Evolutionary conservation across 2,329 filamentous ascomycete genomes (phyloP), one percentile per base, ranked within the genome.

Genomic region (Lachnellula willkommii): DNA sequence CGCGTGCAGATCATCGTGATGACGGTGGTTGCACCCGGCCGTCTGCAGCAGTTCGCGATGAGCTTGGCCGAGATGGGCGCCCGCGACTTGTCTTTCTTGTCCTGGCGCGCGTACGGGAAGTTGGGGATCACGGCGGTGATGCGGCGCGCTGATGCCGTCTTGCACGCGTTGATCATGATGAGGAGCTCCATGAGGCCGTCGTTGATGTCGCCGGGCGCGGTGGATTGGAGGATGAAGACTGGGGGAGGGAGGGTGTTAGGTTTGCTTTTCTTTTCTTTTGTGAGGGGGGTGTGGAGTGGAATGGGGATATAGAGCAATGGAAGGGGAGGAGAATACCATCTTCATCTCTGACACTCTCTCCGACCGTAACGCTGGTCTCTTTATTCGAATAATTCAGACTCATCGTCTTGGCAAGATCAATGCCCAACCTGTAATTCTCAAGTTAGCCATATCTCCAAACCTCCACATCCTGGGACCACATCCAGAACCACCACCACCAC

Each of bases 101-200:
- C 94, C 75, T 97, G 93, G 50, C 93, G 85, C 14, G 93, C 92
- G 70, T 97, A 97, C 28, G 92, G 92, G 75, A 96, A 97, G 75
- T 95, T 96, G 64, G 93, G 93, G 51, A 96, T 89, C 62, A 96
- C 90, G 61, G 91, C 93, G 22, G 93, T 96, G 75, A 97, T 96
- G 62, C 93, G 89, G 62, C 92, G 85, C 12, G 93, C 93, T 37
- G 85, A 89, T 43, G 87, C 87, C 24, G 86, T 89, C 72, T 89
- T 87, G 79, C 93, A 96, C 61, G 93, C 93, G 70, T 95, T 95
- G 74, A 96, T 95, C 86, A 96, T 96, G 75, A 97, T 96, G 64
- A 97, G 82, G 39, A 97, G 83, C 75, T 99, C 93, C 93, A 99
- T 97, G 58, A 99, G 82, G 50, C 91, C 91, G 72, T 97, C 93